Base-by-base conservation (phyloP, 371 early-diverging fungal genomes). In the Choanephora cucurbitarum region DNA sequence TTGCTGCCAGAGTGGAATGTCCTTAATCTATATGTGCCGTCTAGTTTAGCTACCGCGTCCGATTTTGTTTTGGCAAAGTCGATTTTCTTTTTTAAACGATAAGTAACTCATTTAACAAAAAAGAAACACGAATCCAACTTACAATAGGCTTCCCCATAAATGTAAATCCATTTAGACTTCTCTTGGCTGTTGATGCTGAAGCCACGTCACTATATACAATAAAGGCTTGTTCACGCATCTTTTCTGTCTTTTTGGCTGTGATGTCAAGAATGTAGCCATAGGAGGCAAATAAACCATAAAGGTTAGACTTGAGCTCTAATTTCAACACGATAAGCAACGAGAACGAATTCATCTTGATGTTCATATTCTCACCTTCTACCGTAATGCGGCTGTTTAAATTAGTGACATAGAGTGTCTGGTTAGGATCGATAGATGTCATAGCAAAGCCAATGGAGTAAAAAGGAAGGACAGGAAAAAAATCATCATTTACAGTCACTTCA, bases 201-300 rank as follows among this genome's bases (percentile, higher is more conserved):
- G 91, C 75, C 37, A 91, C 75, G 51, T 93, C 87, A 44, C 78
- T 75, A 68, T 91, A 96, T 24, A 89, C 93, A 28, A 98, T 75
- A 69, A 94, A 96, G 1, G 98, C 98, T 72, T 98, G 98, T n/a
- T 96, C 97, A 17, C 96, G 90, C 91, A 91, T 89, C 60, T 87
- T 83, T 49, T 80, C 69, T 13, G 86, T 86, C 52, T 87, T 83
- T 57, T 83, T 79, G 10, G 92, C 61, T 5, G 90, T 89, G 33
- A 98, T 87, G 57, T 94, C 95, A 23, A 95, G 52, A n/a, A 98
- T 82, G 34, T 81, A 74, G n/a, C 97, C 98, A 69, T 88, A 87
- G 14, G 86, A 79, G 17, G 87, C 77, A 66, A 95, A 95, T 31
- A 92, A 70, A 48, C 77, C 73, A 74, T 92, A 93, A 22, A 93